Evolutionary conservation across 495 filamentous ascomycete genomes (phyloP).

Genomic region (Annulohypoxylon stygium): DNA sequence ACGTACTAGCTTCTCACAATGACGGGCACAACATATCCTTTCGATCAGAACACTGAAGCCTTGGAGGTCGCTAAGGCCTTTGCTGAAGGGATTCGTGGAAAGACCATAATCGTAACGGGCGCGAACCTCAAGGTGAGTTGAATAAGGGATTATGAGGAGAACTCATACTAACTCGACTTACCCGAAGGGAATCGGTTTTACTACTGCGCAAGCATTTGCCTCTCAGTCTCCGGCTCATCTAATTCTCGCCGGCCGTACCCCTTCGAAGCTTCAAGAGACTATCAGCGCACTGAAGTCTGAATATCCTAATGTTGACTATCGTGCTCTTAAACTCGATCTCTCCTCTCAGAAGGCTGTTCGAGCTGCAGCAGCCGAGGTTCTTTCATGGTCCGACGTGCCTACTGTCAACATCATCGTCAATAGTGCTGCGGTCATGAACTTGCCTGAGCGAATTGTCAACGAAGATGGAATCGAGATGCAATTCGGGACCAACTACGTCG

Average conservation of each 20-base stretch:
- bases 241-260: constrained; percentile 58
- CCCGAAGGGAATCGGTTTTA: constrained; percentile 56
- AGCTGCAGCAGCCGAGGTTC: constrained; percentile 54
- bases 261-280: constrained; percentile 55
- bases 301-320: constrained; percentile 56
- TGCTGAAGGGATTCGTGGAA: constrained; percentile 51
- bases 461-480: constrained; percentile 65
- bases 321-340: constrained; percentile 59
- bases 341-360: constrained; percentile 60
- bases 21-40: constrained; percentile 56
- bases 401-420: constrained; percentile 62
- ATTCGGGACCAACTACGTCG: constrained; percentile 70
- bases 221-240: constrained; percentile 59
- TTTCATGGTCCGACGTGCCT: constrained; percentile 55
- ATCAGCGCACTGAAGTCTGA: constrained; percentile 53
- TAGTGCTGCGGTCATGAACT: constrained; percentile 61
- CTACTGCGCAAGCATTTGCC: constrained; percentile 59
- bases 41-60: constrained; percentile 55
- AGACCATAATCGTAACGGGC: constrained; percentile 60
- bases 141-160: not conserved
- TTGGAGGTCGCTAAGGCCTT: constrained; percentile 59
- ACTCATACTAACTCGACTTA: not conserved
- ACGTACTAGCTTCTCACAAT: constrained; percentile 24
- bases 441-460: constrained; percentile 48
- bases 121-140: constrained; percentile 53